Conservation (phyloP, 1,284 basidiomycete species). For the Cryptococcus sp. region DNA sequence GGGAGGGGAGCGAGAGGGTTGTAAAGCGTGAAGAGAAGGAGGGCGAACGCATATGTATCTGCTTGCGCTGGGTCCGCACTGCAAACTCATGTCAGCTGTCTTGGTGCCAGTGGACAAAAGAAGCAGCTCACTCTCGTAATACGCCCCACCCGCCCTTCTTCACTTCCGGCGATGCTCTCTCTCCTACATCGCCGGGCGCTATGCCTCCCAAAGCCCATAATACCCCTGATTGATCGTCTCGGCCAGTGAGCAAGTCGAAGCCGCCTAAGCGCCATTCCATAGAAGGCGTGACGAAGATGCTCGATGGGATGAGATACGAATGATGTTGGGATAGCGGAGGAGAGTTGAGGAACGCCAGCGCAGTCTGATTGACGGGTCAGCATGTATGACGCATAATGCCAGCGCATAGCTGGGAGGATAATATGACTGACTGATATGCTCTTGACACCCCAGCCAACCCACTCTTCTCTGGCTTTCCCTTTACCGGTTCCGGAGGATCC, state of each 20-base stretch:
- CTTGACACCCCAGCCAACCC: conserved; percentile 92
- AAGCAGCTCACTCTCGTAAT: conserved; percentile 70
- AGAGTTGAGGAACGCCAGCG: conserved; percentile 87
- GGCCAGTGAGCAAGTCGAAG: conserved; percentile 76
- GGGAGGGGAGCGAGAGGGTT: conserved; percentile 75
- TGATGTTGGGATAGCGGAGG: conserved; percentile 85
- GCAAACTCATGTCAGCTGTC: conserved; percentile 8
- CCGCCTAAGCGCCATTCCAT: conserved; percentile 97
- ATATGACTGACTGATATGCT: conserved; percentile 73
- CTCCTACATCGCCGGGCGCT: conserved; percentile 61
- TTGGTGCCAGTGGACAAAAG: neutral
- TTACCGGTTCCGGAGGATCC: conserved; percentile 38
- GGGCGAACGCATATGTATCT: conserved; percentile 83
- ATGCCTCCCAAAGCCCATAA: conserved; percentile 70
- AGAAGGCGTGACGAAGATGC: conserved; percentile 76
- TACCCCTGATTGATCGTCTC: conserved; percentile 49
- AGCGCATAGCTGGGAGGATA: neutral
- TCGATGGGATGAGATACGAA: conserved; percentile 68
- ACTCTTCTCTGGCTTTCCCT: conserved; percentile 73
- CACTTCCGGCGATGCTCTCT: conserved; percentile 80
- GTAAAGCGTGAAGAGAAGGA: conserved; percentile 81
- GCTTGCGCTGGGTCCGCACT: conserved; percentile 71
- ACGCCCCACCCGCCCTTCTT: conserved; percentile 81
- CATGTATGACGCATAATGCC: neutral
- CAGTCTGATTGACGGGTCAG: conserved; percentile 62